Evolutionary conservation across 1,284 basidiomycete genomes (phyloP).

Genomic region (Phylloboletellus chloephorus): DNA sequence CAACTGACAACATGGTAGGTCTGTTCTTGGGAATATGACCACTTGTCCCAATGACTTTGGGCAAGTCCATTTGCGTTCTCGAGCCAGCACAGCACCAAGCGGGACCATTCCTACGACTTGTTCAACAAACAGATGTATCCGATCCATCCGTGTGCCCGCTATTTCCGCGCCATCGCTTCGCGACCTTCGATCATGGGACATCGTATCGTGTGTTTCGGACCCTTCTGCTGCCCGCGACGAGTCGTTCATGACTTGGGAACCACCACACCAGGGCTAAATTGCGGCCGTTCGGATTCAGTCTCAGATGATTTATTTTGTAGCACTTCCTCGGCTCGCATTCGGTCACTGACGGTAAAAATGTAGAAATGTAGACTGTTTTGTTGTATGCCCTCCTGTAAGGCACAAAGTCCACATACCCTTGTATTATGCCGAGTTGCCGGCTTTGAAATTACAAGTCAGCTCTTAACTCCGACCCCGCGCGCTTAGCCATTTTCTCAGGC

Average conservation of each 20-base stretch:
- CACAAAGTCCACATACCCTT: too few relatives aligned
- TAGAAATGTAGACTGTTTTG: not conserved
- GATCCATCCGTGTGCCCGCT: conserved; percentile 8
- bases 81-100: conserved; percentile 12
- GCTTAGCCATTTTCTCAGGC: conserved; percentile 14
- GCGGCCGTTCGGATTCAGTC: not conserved
- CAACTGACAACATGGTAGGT: conserved; percentile 23
- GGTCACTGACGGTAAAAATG: not conserved
- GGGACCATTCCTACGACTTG: conserved; percentile 9
- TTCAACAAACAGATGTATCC: conserved; percentile 8
- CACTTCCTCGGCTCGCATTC: not conserved
- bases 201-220: conserved; percentile 20
- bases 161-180: conserved; percentile 31
- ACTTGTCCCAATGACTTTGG: conserved; percentile 24
- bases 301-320: conserved; percentile 3
- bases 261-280: conserved; percentile 26
- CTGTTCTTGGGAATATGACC: conserved; percentile 35
- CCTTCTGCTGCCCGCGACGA: conserved; percentile 35
- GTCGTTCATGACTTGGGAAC: conserved; percentile 45
- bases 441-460: not conserved
- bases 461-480: conserved; percentile 20
- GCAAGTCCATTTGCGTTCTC: conserved; percentile 10
- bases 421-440: not conserved
- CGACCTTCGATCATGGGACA: conserved; percentile 31
- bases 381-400: too few relatives aligned